Evolutionary conservation across 768 basidiomycete genomes (phyloP), one percentile per base, ranked within the genome.

Genomic region (Leccinellum luteum): DNA sequence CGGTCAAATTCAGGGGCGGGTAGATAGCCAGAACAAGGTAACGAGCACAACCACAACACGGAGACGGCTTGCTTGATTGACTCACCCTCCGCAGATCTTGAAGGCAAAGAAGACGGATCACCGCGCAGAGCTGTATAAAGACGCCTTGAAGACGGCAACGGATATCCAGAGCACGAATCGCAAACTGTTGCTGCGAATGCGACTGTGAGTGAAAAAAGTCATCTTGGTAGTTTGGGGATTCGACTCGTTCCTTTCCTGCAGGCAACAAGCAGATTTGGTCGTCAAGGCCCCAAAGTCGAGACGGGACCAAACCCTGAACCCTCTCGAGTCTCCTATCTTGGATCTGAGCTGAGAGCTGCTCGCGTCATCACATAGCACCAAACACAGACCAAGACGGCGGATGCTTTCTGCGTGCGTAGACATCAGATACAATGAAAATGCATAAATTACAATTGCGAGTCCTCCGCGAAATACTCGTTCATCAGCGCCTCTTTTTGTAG

Each of bases 11-110:
- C 82, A 88, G 64, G 94, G 85, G 3, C 79, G 92, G 10, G 86
- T 97, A 17, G 94, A 98, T 69, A 89, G 90, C 65, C 88, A 90
- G 71, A 92, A 94, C 73, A 93, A 92, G 81, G 92, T 88, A 49
- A 43, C 72, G 62, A 2, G n/a, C 41, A 41, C 23, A 14, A 1
- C 5, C 41, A 41, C 23, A 14, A 1, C 5, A 8, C 5, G 4
- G 27, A 15, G 10, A 5, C 9, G 1, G 2, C 2, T 50, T 21
- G 9, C 10, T 5, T 45, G 43, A 43, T n/a, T 10, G 38, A 38
- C 17, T 17, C 13, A n/a, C 21, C 7, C 27, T 41, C 6, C 25
- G 15, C 62, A 92, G 94, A 87, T 95, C 17, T 71, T 97, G 51
- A 81, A 84, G 65, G 89, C 92, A 21, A 89, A 86, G 73, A 85